Percentiles rank a stretch among this genome's conserved stretches.
phyloP scores from a whole-genome alignment of 23 red algal species.

The Gracilaria vermiculophylla region DNA sequence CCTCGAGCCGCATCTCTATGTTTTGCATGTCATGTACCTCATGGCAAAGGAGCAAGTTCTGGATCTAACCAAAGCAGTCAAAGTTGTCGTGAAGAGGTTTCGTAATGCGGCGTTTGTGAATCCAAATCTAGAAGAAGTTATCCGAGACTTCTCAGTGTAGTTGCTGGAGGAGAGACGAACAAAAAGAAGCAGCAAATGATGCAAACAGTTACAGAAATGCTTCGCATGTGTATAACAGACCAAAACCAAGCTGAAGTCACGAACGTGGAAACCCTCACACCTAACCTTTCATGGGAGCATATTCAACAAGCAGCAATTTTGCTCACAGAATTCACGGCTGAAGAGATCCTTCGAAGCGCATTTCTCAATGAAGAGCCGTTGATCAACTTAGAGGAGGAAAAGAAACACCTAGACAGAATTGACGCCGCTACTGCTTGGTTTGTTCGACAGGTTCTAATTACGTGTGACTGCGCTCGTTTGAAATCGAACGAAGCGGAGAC shows the following conservation, averaged over 20 bases:
- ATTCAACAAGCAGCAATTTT: slow-evolving; percentile 16
- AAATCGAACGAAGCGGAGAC: background rate
- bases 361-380: slow-evolving; percentile 23
- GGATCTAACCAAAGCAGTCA: slow-evolving; percentile 42
- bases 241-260: background rate
- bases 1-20: slow-evolving; percentile 11
- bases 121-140: background rate
- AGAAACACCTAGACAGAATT: slow-evolving; percentile 18
- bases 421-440: background rate
- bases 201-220: slow-evolving; percentile 25
- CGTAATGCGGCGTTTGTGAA: background rate
- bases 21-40: slow-evolving; percentile 38
- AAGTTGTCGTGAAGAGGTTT: slow-evolving; percentile 38
- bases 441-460: background rate
- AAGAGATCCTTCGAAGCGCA: slow-evolving; percentile 27
- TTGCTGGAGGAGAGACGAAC: background rate
- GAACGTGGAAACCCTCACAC: background rate
- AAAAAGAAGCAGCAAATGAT: slow-evolving; percentile 23
- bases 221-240: background rate
- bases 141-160: slow-evolving; percentile 8
- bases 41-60: slow-evolving; percentile 47
- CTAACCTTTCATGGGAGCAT: slow-evolving; percentile 25
- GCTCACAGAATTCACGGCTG: slow-evolving; percentile 11
- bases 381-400: slow-evolving; percentile 20
- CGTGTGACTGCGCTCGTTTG: background rate